Conservation (phyloP, 2,329 filamentous ascomycete species). For the Chaetomium sp. region DNA sequence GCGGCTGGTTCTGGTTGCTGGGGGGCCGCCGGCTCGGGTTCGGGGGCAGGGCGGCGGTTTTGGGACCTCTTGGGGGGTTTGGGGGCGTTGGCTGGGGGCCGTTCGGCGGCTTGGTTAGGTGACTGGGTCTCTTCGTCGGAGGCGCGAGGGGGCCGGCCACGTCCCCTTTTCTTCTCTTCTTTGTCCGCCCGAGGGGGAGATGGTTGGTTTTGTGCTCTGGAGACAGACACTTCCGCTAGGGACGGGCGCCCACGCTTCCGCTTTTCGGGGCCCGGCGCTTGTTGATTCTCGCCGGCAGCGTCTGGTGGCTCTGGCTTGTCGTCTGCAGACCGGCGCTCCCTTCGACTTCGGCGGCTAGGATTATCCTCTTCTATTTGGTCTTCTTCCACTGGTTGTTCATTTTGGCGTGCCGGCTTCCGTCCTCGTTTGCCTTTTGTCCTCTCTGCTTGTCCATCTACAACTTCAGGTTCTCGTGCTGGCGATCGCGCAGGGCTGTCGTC, state of each 20-base stretch:
- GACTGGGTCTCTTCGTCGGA: constrained; percentile 8
- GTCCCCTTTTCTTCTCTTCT: constrained; percentile 16
- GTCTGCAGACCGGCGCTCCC: constrained; percentile 23
- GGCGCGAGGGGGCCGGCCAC: neutral
- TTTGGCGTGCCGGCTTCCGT: constrained; percentile 10
- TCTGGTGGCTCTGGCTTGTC: constrained; percentile 21
- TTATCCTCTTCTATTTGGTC: constrained; percentile 7
- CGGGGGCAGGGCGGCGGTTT: constrained; percentile 3
- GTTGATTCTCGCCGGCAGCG: neutral
- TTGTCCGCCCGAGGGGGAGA: constrained; percentile 10
- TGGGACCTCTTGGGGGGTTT: neutral
- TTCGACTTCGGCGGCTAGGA: constrained; percentile 23
- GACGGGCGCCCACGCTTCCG: constrained; percentile 36
- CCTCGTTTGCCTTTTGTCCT: constrained; percentile 15
- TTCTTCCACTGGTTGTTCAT: constrained; percentile 7
- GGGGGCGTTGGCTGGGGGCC: neutral
- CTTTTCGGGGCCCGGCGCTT: constrained; percentile 1
- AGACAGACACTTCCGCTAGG: constrained; percentile 31
- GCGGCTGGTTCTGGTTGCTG: neutral
- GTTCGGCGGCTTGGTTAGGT: neutral
- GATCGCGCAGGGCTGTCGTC: constrained; percentile 22
- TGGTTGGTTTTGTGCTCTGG: constrained; percentile 31
- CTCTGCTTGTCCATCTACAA: constrained; percentile 16
- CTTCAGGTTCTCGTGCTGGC: neutral
- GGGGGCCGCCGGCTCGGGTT: neutral